Evolutionary conservation across 768 basidiomycete species (phyloP).

Genomic region (Dacryopinax spathularia): DNA sequence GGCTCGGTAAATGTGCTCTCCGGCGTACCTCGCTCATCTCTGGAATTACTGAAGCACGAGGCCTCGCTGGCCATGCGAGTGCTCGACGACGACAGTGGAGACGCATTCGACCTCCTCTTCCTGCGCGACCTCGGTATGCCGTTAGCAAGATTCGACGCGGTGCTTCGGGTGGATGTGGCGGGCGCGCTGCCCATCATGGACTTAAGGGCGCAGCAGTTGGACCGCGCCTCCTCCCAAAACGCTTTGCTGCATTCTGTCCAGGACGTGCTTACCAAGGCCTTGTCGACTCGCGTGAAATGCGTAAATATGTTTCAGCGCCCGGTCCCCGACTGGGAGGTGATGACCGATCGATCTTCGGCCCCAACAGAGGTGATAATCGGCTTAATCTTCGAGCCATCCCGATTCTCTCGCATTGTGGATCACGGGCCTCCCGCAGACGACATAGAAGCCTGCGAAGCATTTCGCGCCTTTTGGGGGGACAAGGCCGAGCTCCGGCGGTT

Average conservation of each 20-base stretch:
- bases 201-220: constrained; percentile 7
- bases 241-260: constrained; percentile 19
- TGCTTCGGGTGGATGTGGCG: constrained; percentile 36
- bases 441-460: constrained; percentile 34
- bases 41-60: constrained; percentile 66
- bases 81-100: constrained; percentile 32
- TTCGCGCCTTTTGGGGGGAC: constrained; percentile 78
- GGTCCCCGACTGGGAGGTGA: constrained; percentile 3
- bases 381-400: constrained; percentile 51
- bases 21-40: constrained; percentile 58
- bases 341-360: constrained; percentile 30
- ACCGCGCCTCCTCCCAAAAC: constrained; percentile 7
- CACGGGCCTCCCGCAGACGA: constrained; percentile 66
- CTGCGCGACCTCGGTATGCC: constrained; percentile 55
- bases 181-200: background rate
- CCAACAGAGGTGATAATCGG: constrained; percentile 48
- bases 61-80: constrained; percentile 62
- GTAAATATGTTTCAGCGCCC: constrained; percentile 37
- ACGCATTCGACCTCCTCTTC: constrained; percentile 59
- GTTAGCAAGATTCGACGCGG: constrained; percentile 54
- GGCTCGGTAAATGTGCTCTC: constrained; percentile 66
- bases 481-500: constrained; percentile 89
- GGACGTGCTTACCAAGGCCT: constrained; percentile 37
- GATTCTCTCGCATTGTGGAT: constrained; percentile 78
- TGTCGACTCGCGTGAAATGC: constrained; percentile 57